Conservation (phyloP, 2,329 filamentous ascomycete genomes). For the Plenodomus biglobosus region DNA sequence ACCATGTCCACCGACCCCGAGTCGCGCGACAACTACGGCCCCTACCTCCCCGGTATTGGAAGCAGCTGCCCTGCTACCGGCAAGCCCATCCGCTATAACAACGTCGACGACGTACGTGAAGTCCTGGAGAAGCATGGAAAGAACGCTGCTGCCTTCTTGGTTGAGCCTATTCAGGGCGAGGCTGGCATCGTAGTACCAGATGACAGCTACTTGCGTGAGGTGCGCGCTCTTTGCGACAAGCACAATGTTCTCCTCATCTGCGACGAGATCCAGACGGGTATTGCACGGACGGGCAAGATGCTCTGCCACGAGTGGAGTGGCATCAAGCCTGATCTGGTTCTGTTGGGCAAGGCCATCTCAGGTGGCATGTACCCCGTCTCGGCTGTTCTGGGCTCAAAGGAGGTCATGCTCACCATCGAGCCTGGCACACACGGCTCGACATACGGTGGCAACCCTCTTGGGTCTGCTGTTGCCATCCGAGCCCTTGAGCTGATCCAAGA, state of each 20-base stretch:
- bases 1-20: slow-evolving; percentile 95
- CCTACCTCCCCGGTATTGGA: slow-evolving; percentile 87
- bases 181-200: slow-evolving; percentile 95
- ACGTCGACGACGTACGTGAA: slow-evolving; percentile 75
- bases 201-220: slow-evolving; percentile 79
- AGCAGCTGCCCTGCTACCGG: slow-evolving; percentile 73
- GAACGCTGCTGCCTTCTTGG: slow-evolving; percentile 87
- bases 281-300: slow-evolving; percentile 90
- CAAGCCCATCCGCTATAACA: slow-evolving; percentile 82
- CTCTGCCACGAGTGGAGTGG: slow-evolving; percentile 92
- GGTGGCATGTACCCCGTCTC: slow-evolving; percentile 99
- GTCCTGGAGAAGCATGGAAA: slow-evolving; percentile 78
- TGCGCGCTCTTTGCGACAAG: slow-evolving; percentile 85
- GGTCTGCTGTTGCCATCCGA: slow-evolving; percentile 92
- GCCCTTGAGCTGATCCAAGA: slow-evolving; percentile 93
- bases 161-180: slow-evolving; percentile 97
- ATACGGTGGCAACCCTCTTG: slow-evolving; percentile 96
- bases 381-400: slow-evolving; percentile 81
- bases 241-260: slow-evolving; percentile 95
- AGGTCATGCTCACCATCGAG: slow-evolving; percentile 94
- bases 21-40: slow-evolving; percentile 94
- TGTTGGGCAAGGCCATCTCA: slow-evolving; percentile 95
- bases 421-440: slow-evolving; percentile 96
- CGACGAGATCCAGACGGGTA: slow-evolving; percentile 98
- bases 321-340: slow-evolving; percentile 92